These are phyloP conservation scores for Ocimum tenuiflorum DNA, from an alignment of 257 asterid genomes.

Conservation along the genomic window DNA sequence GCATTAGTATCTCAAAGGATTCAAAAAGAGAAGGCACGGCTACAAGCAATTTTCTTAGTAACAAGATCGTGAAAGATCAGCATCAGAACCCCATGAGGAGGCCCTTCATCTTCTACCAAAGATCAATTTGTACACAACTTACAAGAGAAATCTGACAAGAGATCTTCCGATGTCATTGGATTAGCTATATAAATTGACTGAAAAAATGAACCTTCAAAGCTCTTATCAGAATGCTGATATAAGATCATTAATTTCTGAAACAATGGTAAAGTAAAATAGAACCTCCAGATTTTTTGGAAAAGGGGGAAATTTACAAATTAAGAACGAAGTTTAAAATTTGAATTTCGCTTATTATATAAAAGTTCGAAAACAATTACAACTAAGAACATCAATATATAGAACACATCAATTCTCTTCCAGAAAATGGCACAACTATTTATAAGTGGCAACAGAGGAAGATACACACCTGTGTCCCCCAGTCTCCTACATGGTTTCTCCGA, in stretches of 20 bases:
- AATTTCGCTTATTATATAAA: neutral
- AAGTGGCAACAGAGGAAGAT: slow-evolving; percentile 10
- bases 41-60: neutral
- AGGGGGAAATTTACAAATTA: neutral
- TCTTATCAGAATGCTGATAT: neutral
- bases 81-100: neutral
- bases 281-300: neutral
- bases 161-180: neutral
- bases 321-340: neutral
- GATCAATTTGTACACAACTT: neutral
- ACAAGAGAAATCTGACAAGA: neutral
- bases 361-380: neutral
- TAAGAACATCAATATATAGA: neutral
- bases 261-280: neutral
- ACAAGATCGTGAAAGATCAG: neutral
- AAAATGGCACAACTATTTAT: neutral
- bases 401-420: slow-evolving; percentile 1
- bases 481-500: slow-evolving; percentile 92
- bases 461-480: slow-evolving; percentile 94
- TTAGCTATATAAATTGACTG: neutral
- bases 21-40: neutral
- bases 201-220: neutral
- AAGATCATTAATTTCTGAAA: neutral
- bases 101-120: slow-evolving; percentile 4
- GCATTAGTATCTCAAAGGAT: slow-evolving; percentile 16